phyloP scores from a whole-genome alignment of 139 green algal genomes.

The Asterochloris sp. region DNA sequence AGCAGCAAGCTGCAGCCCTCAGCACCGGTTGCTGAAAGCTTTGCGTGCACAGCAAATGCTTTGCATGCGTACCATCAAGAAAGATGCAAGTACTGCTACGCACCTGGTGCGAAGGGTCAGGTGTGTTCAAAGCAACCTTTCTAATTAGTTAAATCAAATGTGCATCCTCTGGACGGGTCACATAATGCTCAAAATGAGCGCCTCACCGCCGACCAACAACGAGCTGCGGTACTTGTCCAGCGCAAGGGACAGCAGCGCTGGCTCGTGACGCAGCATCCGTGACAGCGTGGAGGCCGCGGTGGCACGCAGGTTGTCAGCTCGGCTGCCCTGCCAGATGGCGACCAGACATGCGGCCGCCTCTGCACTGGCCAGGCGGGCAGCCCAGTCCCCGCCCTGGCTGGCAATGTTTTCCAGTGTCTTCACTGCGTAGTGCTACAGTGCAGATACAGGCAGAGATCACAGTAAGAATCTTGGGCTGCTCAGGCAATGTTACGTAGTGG shows the following conservation, averaged over 20 bases:
- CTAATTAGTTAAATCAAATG: too few relatives aligned
- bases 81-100: too few relatives aligned
- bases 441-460: not conserved
- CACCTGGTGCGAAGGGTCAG: too few relatives aligned
- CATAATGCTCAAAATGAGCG: too few relatives aligned
- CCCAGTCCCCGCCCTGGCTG: conserved; percentile 76
- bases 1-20: too few relatives aligned
- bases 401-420: conserved; percentile 95
- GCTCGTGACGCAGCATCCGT: conserved; percentile 51
- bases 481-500: too few relatives aligned
- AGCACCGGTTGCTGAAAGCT: too few relatives aligned
- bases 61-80: too few relatives aligned
- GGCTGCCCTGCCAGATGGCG: conserved; percentile 21
- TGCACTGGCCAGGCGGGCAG: conserved; percentile 48
- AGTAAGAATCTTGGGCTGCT: too few relatives aligned
- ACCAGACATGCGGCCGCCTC: conserved; percentile 43
- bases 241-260: not conserved
- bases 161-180: too few relatives aligned
- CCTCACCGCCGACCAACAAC: not conserved
- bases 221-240: conserved; percentile 14
- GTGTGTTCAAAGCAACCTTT: too few relatives aligned
- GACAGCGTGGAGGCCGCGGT: conserved; percentile 68
- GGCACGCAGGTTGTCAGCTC: conserved; percentile 61
- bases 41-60: too few relatives aligned
- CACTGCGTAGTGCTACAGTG: conserved; percentile 79